These are phyloP conservation scores for Pseudotulostoma volvatum DNA, from an alignment of 495 filamentous ascomycete genomes.

Conservation along the genomic window DNA sequence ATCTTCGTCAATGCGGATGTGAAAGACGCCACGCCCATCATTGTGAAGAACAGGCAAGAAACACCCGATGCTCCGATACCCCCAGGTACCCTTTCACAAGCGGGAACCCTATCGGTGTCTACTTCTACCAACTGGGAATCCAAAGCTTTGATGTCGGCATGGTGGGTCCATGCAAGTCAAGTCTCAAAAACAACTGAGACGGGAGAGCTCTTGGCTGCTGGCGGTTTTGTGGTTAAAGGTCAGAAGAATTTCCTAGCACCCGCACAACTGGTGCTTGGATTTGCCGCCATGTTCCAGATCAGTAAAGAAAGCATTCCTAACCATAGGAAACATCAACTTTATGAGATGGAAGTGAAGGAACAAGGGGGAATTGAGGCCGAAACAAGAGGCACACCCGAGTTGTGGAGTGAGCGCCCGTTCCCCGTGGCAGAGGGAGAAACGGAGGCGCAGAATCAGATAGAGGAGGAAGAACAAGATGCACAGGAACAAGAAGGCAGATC, in stretches of 20 bases:
- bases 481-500: constrained; percentile 7
- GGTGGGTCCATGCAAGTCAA: constrained; percentile 80
- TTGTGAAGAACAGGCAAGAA: constrained; percentile 69
- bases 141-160: constrained; percentile 86
- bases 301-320: constrained; percentile 73
- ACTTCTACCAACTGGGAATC: constrained; percentile 87
- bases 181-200: constrained; percentile 64
- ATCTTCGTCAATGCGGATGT: constrained; percentile 85
- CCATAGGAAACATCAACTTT: constrained; percentile 58
- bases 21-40: constrained; percentile 61
- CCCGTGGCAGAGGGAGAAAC: constrained; percentile 1
- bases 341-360: constrained; percentile 18
- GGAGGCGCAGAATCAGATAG: constrained; percentile 10
- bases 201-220: constrained; percentile 65
- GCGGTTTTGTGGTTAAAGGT: constrained; percentile 63
- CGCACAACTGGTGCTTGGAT: constrained; percentile 71
- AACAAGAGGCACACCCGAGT: neutral
- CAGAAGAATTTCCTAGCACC: constrained; percentile 85
- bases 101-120: constrained; percentile 65
- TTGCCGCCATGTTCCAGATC: constrained; percentile 73
- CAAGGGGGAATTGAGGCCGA: neutral
- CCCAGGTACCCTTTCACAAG: constrained; percentile 80
- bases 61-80: constrained; percentile 71
- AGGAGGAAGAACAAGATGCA: constrained; percentile 17
- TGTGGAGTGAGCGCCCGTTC: neutral